phyloP scores from a whole-genome alignment of 2,329 filamentous ascomycete species.

The Xylogone sp. region DNA sequence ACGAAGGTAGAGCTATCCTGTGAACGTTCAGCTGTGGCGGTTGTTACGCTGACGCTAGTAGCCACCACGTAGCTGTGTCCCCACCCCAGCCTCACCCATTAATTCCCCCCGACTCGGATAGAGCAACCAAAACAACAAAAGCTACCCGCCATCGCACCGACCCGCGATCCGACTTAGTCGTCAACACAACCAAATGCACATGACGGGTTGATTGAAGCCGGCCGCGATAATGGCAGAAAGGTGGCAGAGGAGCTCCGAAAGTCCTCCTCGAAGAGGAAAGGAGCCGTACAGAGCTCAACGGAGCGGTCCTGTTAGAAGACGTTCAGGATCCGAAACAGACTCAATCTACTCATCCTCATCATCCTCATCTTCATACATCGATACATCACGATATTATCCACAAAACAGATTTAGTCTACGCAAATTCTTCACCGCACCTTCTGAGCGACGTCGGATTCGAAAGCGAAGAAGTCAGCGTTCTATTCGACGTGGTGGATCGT shows the following conservation, averaged over 20 bases:
- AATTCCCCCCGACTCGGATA: not conserved
- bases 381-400: slow-evolving; percentile 57
- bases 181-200: slow-evolving; percentile 4
- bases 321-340: slow-evolving; percentile 9
- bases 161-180: not conserved
- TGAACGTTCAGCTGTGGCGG: not conserved
- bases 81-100: slow-evolving; percentile 2
- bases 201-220: not conserved
- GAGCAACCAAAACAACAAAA: not conserved
- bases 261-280: slow-evolving; percentile 13
- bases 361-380: slow-evolving; percentile 50
- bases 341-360: slow-evolving; percentile 1
- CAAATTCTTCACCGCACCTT: slow-evolving; percentile 60
- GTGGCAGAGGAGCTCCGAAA: slow-evolving; percentile 20
- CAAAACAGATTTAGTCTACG: slow-evolving; percentile 47
- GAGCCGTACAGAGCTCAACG: slow-evolving; percentile 9
- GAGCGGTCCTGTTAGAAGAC: slow-evolving; percentile 16
- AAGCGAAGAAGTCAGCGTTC: slow-evolving; percentile 47
- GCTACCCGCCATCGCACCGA: slow-evolving; percentile 2
- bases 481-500: slow-evolving; percentile 57
- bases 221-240: slow-evolving; percentile 22
- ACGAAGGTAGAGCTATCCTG: not conserved
- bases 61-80: not conserved
- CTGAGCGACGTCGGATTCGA: slow-evolving; percentile 43
- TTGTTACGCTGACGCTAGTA: not conserved